phyloP scores from a whole-genome alignment of 495 filamentous ascomycete genomes.

The Acidiella bohemica region DNA sequence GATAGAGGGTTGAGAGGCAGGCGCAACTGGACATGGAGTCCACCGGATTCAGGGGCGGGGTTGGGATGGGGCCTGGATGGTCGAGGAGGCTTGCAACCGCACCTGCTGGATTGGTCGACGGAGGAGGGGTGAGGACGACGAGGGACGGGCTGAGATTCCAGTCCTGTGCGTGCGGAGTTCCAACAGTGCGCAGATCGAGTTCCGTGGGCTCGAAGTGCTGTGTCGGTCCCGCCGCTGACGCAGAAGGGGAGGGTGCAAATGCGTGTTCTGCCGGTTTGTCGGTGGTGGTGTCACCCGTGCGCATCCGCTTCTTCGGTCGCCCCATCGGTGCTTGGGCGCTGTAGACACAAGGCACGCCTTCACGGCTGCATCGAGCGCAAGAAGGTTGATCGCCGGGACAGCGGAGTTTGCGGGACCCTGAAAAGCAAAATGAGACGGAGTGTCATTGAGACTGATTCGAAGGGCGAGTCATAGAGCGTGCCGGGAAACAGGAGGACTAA shows the following conservation, averaged over 20 bases:
- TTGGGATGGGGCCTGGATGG: conserved; percentile 1
- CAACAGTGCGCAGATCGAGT: too few species aligned
- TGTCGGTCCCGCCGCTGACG: too few species aligned
- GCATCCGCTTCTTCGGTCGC: conserved; percentile 8
- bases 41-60: too few species aligned
- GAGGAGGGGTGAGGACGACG: too few species aligned
- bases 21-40: conserved; percentile 19
- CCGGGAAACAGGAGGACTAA: too few species aligned
- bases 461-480: too few species aligned
- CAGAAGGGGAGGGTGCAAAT: neutral
- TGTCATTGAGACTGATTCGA: too few species aligned
- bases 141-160: too few species aligned
- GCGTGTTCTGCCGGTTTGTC: neutral
- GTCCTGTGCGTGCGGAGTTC: too few species aligned
- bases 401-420: conserved; percentile 28
- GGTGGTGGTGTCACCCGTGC: neutral
- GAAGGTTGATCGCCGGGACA: conserved; percentile 22
- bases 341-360: conserved; percentile 26
- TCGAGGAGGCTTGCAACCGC: conserved; percentile 2
- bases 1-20: conserved; percentile 28
- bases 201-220: too few species aligned
- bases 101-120: too few species aligned
- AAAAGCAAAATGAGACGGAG: too few species aligned
- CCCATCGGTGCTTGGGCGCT: conserved; percentile 19
- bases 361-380: conserved; percentile 23